Conservation (phyloP, 2,329 filamentous ascomycete species). For the Atkinsonella hypoxylon region DNA sequence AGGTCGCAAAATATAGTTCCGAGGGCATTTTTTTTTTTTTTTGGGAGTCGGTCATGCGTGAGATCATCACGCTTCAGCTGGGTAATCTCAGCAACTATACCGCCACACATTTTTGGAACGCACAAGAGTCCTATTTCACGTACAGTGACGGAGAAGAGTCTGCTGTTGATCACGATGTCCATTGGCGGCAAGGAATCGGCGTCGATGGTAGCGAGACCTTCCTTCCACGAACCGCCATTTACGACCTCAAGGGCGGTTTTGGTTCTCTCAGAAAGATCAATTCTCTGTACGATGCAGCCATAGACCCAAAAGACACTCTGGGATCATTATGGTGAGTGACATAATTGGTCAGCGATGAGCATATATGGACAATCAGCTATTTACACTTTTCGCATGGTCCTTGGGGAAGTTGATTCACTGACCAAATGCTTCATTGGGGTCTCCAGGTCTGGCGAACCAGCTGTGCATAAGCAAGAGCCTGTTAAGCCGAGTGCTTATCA, state of each 20-base stretch:
- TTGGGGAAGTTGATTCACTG: neutral
- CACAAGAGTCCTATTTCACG: constrained; percentile 97
- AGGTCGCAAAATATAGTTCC: too few relatives aligned
- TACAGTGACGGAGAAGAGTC: constrained; percentile 44
- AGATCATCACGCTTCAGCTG: constrained; percentile 88
- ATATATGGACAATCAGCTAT: neutral
- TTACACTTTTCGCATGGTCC: neutral
- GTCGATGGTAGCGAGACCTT: constrained; percentile 82
- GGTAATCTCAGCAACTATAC: constrained; percentile 88
- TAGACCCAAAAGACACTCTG: constrained; percentile 16
- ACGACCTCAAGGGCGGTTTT: constrained; percentile 90
- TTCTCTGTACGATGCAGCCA: constrained; percentile 59
- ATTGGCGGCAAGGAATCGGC: constrained; percentile 75
- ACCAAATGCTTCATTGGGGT: neutral
- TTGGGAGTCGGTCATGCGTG: constrained; percentile 54
- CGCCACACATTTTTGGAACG: constrained; percentile 95
- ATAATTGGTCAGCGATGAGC: neutral
- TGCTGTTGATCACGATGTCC: constrained; percentile 46
- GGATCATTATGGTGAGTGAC: constrained; percentile 23
- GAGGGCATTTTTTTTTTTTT: neutral
- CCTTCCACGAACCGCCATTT: constrained; percentile 81
- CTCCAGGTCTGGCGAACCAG: constrained; percentile 50
- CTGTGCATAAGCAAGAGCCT: constrained; percentile 54
- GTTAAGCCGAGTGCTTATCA: constrained; percentile 69
- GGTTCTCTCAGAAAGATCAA: constrained; percentile 81